A percentile compares a stretch with the other conserved stretches of the same genome.
phyloP scores from a whole-genome alignment of 768 basidiomycete genomes.

The Mycena latifolia region DNA sequence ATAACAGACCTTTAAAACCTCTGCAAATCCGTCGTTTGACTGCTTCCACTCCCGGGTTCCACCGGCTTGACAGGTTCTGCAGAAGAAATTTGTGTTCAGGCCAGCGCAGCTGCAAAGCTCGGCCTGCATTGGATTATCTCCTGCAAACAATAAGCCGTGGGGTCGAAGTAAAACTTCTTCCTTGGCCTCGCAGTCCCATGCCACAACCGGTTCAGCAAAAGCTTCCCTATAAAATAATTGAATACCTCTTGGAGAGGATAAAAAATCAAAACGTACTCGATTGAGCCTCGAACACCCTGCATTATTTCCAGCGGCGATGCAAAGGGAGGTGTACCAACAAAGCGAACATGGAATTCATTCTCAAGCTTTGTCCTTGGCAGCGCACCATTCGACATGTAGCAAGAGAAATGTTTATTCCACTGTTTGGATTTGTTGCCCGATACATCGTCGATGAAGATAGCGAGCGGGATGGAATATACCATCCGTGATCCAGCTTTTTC shows the following conservation, averaged over 20 bases:
- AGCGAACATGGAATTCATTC: constrained; percentile 38
- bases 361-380: constrained; percentile 35
- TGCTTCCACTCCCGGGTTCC: constrained; percentile 40
- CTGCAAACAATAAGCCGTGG: constrained; percentile 34
- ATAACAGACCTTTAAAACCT: neutral
- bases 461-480: constrained; percentile 35
- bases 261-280: constrained; percentile 21
- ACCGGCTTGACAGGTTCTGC: constrained; percentile 46
- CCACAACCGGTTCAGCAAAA: constrained; percentile 3
- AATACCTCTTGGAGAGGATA: neutral
- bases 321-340: constrained; percentile 38
- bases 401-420: constrained; percentile 42
- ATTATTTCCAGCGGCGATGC: constrained; percentile 38
- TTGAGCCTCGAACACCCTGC: constrained; percentile 23
- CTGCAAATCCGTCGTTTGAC: constrained; percentile 3
- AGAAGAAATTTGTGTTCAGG: constrained; percentile 46
- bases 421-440: constrained; percentile 44
- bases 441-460: constrained; percentile 41
- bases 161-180: constrained; percentile 23
- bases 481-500: constrained; percentile 25
- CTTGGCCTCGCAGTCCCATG: constrained; percentile 19
- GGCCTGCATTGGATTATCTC: constrained; percentile 53
- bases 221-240: neutral
- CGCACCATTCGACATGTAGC: constrained; percentile 38
- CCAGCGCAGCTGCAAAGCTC: constrained; percentile 49